phyloP scores from a whole-genome alignment of 2,329 filamentous ascomycete genomes.

The Verticillium zaregamsianum region DNA sequence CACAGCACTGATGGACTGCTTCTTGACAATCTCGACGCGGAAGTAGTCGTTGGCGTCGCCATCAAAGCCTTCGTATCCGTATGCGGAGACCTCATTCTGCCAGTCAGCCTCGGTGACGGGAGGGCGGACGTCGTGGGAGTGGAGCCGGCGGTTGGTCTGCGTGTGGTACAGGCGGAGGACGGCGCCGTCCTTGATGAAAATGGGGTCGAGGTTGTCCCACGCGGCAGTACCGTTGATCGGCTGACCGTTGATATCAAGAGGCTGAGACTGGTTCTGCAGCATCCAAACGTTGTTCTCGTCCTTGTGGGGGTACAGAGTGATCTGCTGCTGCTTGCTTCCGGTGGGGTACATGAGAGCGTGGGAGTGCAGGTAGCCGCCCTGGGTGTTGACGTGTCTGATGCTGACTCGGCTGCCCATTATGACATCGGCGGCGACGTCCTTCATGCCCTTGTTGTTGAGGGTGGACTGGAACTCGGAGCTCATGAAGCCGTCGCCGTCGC shows the following conservation, averaged over 20 bases:
- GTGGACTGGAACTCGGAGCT: conserved; percentile 98
- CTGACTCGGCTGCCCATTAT: conserved; percentile 81
- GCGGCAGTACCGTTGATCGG: conserved; percentile 76
- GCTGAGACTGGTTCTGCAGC: conserved; percentile 94
- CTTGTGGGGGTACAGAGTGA: conserved; percentile 97
- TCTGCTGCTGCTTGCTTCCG: conserved; percentile 97
- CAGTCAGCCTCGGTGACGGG: conserved; percentile 84
- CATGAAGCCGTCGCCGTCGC: conserved; percentile 98
- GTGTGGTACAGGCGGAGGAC: conserved; percentile 80
- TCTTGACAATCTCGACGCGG: conserved; percentile 90
- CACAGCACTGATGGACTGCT: conserved; percentile 70
- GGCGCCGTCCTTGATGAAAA: conserved; percentile 73
- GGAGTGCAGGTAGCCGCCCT: conserved; percentile 95
- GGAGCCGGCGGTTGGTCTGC: conserved; percentile 80
- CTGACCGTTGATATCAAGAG: conserved; percentile 69
- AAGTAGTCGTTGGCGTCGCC: conserved; percentile 97
- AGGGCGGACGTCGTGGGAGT: conserved; percentile 91
- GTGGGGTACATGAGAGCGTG: conserved; percentile 96
- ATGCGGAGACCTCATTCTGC: conserved; percentile 95
- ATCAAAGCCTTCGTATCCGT: conserved; percentile 94
- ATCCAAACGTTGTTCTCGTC: conserved; percentile 97
- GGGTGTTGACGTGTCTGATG: conserved; percentile 92
- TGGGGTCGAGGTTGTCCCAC: conserved; percentile 71
- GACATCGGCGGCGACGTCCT: conserved; percentile 89
- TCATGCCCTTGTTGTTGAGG: conserved; percentile 94